These are phyloP conservation scores for Coix lacrymajobi DNA, from an alignment of 176 grass and related monocot species.

Conservation along the genomic window DNA sequence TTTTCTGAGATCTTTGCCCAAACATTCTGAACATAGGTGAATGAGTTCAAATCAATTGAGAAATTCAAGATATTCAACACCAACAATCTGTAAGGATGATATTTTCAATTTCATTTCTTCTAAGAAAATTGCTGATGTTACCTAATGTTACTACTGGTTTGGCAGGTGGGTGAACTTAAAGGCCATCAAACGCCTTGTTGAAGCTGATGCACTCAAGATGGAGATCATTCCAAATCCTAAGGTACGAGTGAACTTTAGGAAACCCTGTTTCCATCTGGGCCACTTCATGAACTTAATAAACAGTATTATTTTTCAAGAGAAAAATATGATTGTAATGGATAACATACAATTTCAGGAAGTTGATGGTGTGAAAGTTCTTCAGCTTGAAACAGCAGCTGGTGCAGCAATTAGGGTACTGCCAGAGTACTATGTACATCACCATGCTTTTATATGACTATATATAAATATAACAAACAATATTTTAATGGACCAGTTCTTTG, in stretches of 20 bases:
- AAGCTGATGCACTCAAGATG: slow-evolving; percentile 94
- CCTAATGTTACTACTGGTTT: neutral
- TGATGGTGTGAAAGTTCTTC: slow-evolving; percentile 81
- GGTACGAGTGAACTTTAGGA: slow-evolving; percentile 16
- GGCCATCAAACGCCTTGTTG: slow-evolving; percentile 81
- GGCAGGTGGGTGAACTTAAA: slow-evolving; percentile 92
- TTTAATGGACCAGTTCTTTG: slow-evolving; percentile 72
- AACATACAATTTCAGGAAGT: slow-evolving; percentile 67
- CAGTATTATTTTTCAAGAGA: neutral
- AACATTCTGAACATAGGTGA: slow-evolving; percentile 44
- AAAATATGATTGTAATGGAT: neutral
- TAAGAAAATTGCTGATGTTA: neutral
- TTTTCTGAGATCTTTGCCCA: neutral
- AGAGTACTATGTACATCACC: neutral
- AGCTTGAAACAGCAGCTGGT: slow-evolving; percentile 90
- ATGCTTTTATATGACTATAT: neutral
- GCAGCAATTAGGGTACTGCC: slow-evolving; percentile 78
- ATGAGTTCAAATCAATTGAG: slow-evolving; percentile 97
- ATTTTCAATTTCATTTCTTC: neutral
- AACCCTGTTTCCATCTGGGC: neutral
- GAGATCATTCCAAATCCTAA: slow-evolving; percentile 99
- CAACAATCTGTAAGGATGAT: slow-evolving; percentile 68
- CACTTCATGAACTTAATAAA: neutral
- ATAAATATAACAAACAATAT: slow-evolving; percentile 15
- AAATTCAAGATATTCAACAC: slow-evolving; percentile 99